Evolutionary conservation across 768 basidiomycete genomes (phyloP), one percentile per base, ranked within the genome.

Genomic region (Hericium alpestre): DNA sequence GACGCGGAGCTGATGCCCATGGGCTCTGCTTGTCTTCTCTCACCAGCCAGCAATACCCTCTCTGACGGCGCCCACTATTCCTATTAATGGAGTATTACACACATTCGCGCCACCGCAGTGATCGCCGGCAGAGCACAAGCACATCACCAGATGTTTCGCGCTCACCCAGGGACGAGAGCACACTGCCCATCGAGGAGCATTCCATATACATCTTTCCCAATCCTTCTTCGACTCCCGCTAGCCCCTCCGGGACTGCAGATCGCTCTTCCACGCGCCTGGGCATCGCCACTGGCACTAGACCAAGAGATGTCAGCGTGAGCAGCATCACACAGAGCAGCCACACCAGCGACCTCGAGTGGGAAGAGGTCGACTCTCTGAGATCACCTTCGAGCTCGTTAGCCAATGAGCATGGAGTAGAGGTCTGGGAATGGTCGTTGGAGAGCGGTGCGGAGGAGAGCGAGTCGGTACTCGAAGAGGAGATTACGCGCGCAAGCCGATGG

Each of bases 401-500:
- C 15, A 40, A 38, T 2, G 59, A 64, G 27, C 32, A 55, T 3
- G 63, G 65, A 18, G 55, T 65, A 8, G 64, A 65, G 49, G 49
- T 66, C 11, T 66, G 65, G 67, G 66, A 67, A 9, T 61, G 61
- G 61, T 39, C 58, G 9, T 51, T 47, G 13, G 63, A 56, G 20
- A 47, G 32, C 23, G 59, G 54, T 15, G 56, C 48, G 43, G 58
- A 60, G 41, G 58, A 38, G 23, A 41, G 41, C 15, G 60, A 60
- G n/a, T 64, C 65, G 61, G 63, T 56, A 1, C 60, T 68, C 37
- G 65, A 65, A 18, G 63, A 55, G 47, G 60, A 64, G 38, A 59
- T 63, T 5, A 60, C 58, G 41, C 61, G 64, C 22, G 58, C 54
- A 2, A 61, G 56, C 27, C 61, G 57, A 3, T 62, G 63, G 54